phyloP scores from a whole-genome alignment of 2,329 filamentous ascomycete genomes.

The Coniochaeta ligniaria region DNA sequence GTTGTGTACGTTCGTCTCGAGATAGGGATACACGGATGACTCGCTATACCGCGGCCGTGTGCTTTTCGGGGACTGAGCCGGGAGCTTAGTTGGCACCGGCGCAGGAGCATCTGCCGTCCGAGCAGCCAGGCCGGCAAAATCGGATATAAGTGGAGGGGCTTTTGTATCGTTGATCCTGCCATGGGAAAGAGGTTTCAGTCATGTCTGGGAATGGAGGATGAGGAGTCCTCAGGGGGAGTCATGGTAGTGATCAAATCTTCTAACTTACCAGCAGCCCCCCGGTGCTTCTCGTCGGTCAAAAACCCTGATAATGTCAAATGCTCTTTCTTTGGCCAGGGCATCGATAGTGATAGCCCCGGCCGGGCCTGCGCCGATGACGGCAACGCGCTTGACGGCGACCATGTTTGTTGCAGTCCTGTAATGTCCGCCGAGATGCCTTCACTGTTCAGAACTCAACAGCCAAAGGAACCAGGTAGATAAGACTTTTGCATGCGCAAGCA shows the following conservation, averaged over 20 bases:
- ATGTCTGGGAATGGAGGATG: background rate
- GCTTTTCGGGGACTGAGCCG: constrained; percentile 33
- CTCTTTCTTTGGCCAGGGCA: constrained; percentile 46
- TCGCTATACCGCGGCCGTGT: constrained; percentile 44
- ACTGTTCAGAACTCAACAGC: too few species aligned
- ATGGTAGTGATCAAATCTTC: background rate
- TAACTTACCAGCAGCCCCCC: constrained; percentile 48
- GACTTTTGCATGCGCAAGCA: too few species aligned
- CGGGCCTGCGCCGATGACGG: constrained; percentile 51
- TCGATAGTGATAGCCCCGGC: constrained; percentile 50
- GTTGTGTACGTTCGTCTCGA: constrained; percentile 59
- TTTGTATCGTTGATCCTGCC: constrained; percentile 34
- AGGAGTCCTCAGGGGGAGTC: too few species aligned
- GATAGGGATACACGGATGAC: constrained; percentile 52
- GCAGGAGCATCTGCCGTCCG: constrained; percentile 43
- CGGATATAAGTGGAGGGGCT: constrained; percentile 30
- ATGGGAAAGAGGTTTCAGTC: background rate
- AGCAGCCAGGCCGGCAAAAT: constrained; percentile 36
- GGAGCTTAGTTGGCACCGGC: constrained; percentile 37
- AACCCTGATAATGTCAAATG: constrained; percentile 47
- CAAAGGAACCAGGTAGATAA: too few species aligned
- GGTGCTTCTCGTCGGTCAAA: constrained; percentile 50
- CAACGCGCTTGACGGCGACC: constrained; percentile 23
- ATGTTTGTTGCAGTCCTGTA: too few species aligned
- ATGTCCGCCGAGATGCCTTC: too few species aligned